These are phyloP conservation scores for Sanghuangporus weigelae DNA, from an alignment of 1,284 basidiomycete genomes.

Conservation along the genomic window DNA sequence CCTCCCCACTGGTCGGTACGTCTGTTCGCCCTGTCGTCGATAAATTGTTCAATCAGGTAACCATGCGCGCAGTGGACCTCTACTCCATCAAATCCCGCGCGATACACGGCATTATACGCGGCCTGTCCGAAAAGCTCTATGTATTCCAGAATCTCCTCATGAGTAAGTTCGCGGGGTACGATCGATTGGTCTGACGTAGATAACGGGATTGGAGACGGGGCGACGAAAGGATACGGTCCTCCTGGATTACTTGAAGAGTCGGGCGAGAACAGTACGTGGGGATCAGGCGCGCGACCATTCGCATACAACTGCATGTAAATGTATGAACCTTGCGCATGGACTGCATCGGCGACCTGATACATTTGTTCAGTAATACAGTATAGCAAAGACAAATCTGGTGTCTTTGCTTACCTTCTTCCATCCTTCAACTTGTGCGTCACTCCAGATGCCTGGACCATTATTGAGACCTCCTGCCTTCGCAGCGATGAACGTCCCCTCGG, in stretches of 20 bases:
- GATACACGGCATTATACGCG: constrained; percentile 27
- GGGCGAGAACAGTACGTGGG: constrained; percentile 22
- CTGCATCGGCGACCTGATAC: constrained; percentile 29
- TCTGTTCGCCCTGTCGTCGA: constrained; percentile 35
- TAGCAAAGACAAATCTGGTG: not conserved
- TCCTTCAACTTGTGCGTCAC: constrained; percentile 36
- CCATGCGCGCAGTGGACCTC: constrained; percentile 39
- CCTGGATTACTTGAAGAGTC: constrained; percentile 25
- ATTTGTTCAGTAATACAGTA: constrained; percentile 4
- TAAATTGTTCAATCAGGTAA: constrained; percentile 37
- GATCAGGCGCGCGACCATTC: constrained; percentile 33
- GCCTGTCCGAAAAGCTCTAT: constrained; percentile 23
- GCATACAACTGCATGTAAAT: constrained; percentile 44
- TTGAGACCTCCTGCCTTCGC: constrained; percentile 33
- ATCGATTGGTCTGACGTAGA: constrained; percentile 24
- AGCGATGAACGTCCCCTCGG: constrained; percentile 42
- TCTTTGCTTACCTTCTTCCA: constrained; percentile 42
- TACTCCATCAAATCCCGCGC: constrained; percentile 44
- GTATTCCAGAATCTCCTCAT: constrained; percentile 36
- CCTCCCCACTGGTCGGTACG: constrained; percentile 47
- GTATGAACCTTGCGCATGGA: constrained; percentile 35
- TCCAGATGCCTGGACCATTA: constrained; percentile 41
- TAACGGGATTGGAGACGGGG: constrained; percentile 39
- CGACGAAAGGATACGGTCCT: constrained; percentile 30
- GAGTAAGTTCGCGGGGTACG: constrained; percentile 30